phyloP scores from a whole-genome alignment of 768 basidiomycete genomes.

The Trametes cingulata region DNA sequence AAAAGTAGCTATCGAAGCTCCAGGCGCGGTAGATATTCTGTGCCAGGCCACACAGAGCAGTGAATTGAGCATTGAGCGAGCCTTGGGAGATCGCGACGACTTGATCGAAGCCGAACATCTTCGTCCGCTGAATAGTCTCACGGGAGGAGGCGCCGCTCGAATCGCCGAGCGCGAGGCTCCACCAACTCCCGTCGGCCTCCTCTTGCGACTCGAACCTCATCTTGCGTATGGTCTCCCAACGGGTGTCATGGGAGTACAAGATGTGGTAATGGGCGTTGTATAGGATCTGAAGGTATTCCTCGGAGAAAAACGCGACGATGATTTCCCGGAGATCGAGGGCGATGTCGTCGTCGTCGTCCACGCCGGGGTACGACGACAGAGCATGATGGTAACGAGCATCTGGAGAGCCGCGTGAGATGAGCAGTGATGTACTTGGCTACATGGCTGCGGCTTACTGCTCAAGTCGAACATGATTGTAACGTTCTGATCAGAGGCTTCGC shows the following conservation, averaged over 20 bases:
- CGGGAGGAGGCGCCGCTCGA: conserved; percentile 1
- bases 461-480: conserved; percentile 29
- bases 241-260: conserved; percentile 23
- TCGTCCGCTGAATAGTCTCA: conserved; percentile 23
- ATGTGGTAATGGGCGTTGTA: conserved; percentile 27
- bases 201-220: background rate
- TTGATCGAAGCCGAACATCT: conserved; percentile 31
- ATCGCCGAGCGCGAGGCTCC: conserved; percentile 9
- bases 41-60: conserved; percentile 17
- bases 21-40: conserved; percentile 17
- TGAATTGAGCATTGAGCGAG: conserved; percentile 30
- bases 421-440: background rate
- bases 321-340: conserved; percentile 19
- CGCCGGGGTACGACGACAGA: conserved; percentile 10
- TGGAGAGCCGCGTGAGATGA: background rate
- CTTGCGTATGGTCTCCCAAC: conserved; percentile 18
- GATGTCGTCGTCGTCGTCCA: conserved; percentile 23
- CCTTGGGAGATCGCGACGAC: conserved; percentile 30
- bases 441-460: conserved; percentile 19
- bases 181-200: conserved; percentile 18
- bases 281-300: conserved; percentile 31
- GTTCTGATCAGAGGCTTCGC: conserved; percentile 22
- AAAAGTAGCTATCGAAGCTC: conserved; percentile 24
- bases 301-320: conserved; percentile 27
- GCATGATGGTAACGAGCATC: conserved; percentile 6